Conservation (phyloP, 306 rosid genomes). For the Lithocarpus polystachyus region DNA sequence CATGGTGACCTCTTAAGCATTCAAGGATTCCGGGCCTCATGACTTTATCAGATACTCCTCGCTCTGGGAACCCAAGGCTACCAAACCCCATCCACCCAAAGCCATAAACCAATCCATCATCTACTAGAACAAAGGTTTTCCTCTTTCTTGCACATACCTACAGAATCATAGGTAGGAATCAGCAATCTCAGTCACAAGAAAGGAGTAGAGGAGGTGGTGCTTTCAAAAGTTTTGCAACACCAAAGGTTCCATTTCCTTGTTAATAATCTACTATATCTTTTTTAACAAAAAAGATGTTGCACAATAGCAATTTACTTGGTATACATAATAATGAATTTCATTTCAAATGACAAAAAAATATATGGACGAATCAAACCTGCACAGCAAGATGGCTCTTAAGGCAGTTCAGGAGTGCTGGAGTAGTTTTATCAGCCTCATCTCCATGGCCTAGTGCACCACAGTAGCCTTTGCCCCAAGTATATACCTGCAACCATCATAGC, state of each 20-base stretch:
- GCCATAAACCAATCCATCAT: slow-evolving; percentile 71
- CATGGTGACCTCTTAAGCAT: slow-evolving; percentile 64
- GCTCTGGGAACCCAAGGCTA: slow-evolving; percentile 86
- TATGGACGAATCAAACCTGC: slow-evolving; percentile 52
- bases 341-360: not conserved
- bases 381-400: slow-evolving; percentile 69
- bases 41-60: slow-evolving; percentile 70
- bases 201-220: not conserved
- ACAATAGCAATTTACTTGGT: not conserved
- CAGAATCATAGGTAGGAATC: slow-evolving; percentile 10
- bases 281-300: not conserved
- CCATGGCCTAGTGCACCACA: slow-evolving; percentile 98
- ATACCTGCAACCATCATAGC: slow-evolving; percentile 49
- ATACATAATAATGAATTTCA: not conserved
- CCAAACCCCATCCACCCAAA: slow-evolving; percentile 93
- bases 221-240: not conserved
- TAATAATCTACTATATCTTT: not conserved
- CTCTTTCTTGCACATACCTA: slow-evolving; percentile 92
- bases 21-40: slow-evolving; percentile 60
- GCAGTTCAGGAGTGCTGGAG: slow-evolving; percentile 58
- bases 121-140: slow-evolving; percentile 78
- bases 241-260: not conserved
- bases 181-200: not conserved
- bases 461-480: slow-evolving; percentile 94
- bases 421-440: slow-evolving; percentile 85